Conservation (phyloP, 768 basidiomycete genomes). For the Termitomyces sp. region DNA sequence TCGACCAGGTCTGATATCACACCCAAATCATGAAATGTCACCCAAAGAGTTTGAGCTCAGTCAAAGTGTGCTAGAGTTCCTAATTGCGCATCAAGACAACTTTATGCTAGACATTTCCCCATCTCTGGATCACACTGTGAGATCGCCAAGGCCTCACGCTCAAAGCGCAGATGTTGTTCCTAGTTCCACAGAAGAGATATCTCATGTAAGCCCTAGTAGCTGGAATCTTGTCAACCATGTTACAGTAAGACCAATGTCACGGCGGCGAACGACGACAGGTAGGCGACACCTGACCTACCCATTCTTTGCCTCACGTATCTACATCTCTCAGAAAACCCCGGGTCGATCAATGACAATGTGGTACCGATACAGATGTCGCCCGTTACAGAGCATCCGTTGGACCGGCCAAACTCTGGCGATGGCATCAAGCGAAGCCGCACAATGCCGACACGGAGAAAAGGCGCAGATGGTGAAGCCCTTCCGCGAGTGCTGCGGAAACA, state of each 20-base stretch:
- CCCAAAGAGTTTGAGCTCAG: conserved; percentile 84
- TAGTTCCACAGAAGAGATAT: conserved; percentile 45
- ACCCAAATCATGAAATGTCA: conserved; percentile 81
- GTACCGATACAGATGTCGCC: conserved; percentile 53
- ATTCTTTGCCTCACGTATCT: background rate
- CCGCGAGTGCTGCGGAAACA: conserved; percentile 46
- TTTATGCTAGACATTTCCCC: conserved; percentile 88
- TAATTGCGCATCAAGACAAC: conserved; percentile 95
- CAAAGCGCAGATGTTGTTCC: conserved; percentile 41
- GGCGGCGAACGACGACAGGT: conserved; percentile 56
- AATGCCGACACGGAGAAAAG: conserved; percentile 44
- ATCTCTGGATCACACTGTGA: conserved; percentile 35
- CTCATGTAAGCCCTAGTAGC: conserved; percentile 32
- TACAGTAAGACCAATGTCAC: conserved; percentile 33
- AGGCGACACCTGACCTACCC: conserved; percentile 8
- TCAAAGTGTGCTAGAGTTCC: conserved; percentile 88
- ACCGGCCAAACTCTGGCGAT: conserved; percentile 16
- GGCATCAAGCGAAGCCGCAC: conserved; percentile 58
- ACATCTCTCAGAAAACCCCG: conserved; percentile 15
- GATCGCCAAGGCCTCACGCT: conserved; percentile 12
- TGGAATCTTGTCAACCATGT: conserved; percentile 47
- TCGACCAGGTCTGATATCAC: conserved; percentile 90
- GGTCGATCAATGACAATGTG: conserved; percentile 29
- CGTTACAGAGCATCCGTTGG: conserved; percentile 36
- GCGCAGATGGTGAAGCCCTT: conserved; percentile 27